A percentile compares a stretch with the other conserved stretches of the same genome.
These are phyloP conservation scores for Sugiyamaella castrensis DNA, from an alignment of 1,139 yeast species.

Conservation along the genomic window DNA sequence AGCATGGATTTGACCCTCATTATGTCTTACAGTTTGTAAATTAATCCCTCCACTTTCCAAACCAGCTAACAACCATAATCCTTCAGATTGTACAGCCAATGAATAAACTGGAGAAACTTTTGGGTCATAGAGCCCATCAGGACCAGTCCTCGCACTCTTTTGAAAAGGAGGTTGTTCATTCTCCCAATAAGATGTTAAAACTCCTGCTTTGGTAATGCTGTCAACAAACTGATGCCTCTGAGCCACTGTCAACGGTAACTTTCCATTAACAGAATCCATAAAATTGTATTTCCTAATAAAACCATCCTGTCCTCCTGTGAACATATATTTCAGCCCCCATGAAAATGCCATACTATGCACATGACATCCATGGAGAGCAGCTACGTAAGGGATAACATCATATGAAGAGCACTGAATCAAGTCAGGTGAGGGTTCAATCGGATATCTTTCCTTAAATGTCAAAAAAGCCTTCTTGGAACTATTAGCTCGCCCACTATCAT, in stretches of 20 bases:
- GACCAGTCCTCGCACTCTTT: constrained; percentile 43
- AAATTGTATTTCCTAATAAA: constrained; percentile 87
- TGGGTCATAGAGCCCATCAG: constrained; percentile 40
- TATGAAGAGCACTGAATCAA: constrained; percentile 28
- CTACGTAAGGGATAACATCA: constrained; percentile 44
- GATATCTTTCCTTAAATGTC: constrained; percentile 26
- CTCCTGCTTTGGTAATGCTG: constrained; percentile 77
- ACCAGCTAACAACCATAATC: constrained; percentile 84
- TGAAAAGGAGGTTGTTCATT: constrained; percentile 76
- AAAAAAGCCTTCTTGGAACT: background rate
- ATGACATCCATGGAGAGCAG: constrained; percentile 42
- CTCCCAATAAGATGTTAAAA: constrained; percentile 85
- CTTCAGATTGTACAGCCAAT: constrained; percentile 76
- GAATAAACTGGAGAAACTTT: constrained; percentile 79
- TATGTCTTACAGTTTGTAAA: constrained; percentile 74
- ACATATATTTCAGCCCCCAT: constrained; percentile 80
- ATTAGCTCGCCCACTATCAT: constrained; percentile 20
- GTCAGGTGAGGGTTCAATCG: constrained; percentile 22
- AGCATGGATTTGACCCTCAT: constrained; percentile 79
- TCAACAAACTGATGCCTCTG: constrained; percentile 89
- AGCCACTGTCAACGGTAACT: constrained; percentile 81
- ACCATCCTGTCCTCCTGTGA: constrained; percentile 97
- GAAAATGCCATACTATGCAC: constrained; percentile 76
- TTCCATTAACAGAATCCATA: constrained; percentile 83
- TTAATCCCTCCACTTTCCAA: constrained; percentile 81